Base-by-base conservation (phyloP, 1,284 basidiomycete genomes). In the Rhodofomes roseus region DNA sequence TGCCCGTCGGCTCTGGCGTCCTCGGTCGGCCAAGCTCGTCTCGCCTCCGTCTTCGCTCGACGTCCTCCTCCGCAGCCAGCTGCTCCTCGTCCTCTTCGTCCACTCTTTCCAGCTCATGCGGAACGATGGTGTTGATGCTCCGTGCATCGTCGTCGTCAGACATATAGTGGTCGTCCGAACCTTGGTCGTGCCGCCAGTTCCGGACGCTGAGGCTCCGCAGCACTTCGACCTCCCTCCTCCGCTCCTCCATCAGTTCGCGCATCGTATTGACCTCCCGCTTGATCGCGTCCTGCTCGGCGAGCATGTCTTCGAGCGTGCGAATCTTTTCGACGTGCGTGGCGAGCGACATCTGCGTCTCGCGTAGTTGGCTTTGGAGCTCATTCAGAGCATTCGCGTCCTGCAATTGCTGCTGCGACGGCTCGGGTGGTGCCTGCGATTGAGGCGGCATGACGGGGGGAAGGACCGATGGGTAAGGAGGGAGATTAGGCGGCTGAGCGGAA, bases 271-370 rank as follows among this genome's bases (percentile, higher is more conserved):
- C 86, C 68, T 99, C 95, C 37, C 81, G 79, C 73, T 92, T 92
- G 71, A 98, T 86, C 9, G 78, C 79, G 60, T 97, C 94, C 67
- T 98, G 94, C 72, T 98, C 95, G 0, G 92, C 82, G 51, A 97
- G 81, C 55, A 95, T 83, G 41, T 81, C 82, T 68, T 98, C 95
- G 34, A 98, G 80, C 16, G 86, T 82, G 46, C 88, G 85, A 61
- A 97, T 90, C 74, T 95, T 93, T 62, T 95, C 93, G 39, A 94
- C 83, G 68, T 98, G 93, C 16, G 76, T 79, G 1, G 89, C 82
- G 18, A 98, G 81, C 0, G 89, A 90, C 0, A 82, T 76, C 68
- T 97, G 95, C 0, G 96, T 97, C 56, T 95, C 92, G 53, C 84
- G 84, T 16, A 99, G 82, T 71, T 98, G 93, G 2, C 81, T 73